Evolutionary conservation across 1,284 basidiomycete genomes (phyloP), one percentile per base, ranked within the genome.

Genomic region (Jaminaea rosea): DNA sequence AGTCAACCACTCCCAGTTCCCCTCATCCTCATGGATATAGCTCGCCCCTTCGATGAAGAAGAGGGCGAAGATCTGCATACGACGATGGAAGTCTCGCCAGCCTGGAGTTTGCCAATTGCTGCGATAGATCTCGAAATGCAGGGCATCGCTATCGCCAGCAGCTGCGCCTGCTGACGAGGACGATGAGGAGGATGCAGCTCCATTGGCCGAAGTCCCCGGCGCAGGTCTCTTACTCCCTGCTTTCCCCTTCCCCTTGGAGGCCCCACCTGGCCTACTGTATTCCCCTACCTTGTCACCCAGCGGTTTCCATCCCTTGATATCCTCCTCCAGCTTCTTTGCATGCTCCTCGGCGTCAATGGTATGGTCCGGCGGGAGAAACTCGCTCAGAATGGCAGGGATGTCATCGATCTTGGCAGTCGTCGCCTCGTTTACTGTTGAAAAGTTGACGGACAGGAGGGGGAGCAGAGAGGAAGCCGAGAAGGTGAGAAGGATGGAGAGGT

Each of bases 21-120:
- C 42, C 52, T 78, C 77, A 17, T 77, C 75, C 51, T 76, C 78
- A 59, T 86, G 83, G 57, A 98, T 88, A 75, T 91, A 97, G 50
- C 62, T 65, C 0, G 71, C 71, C 6, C 83, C 94, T 73, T 98
- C 93, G 69, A 98, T 93, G 76, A 89, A 97, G 7, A 98, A 78
- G 37, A 94, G 76, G 53, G 94, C 88, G 72, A 96, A 96, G 49
- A 96, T 74, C 76, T 97, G 93, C 86, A 94, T 94, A 50, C 83
- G 80, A n/a, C 86, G 81, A 69, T 96, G 93, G 65, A 88, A 92
- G 74, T 93, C 89, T 65, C 80, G 81, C 77, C 96, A 98, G 3
- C 89, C 91, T 4, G 87, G 83, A 1, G 90, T 89, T 55, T 83
- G 77, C 83, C 88, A 93, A 5, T 83, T 91, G 23, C 83, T 54